Evolutionary conservation across 2,329 filamentous ascomycete genomes (phyloP).

Genomic region (Cadophora luteo-olivacea): DNA sequence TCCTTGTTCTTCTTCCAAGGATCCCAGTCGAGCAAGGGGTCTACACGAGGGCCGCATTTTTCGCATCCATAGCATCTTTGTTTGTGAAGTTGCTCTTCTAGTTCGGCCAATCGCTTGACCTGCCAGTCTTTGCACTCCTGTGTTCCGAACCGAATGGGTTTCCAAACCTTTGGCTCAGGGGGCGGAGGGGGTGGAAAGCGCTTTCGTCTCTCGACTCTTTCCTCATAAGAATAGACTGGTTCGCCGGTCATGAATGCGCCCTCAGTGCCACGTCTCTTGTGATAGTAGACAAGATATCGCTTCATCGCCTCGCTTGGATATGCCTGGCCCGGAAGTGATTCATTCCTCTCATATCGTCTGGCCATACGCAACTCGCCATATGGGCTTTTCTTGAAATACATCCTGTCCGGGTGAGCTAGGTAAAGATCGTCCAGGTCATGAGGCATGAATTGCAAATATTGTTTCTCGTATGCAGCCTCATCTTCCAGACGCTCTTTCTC

Average conservation of each 20-base stretch:
- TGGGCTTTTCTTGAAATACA: not conserved
- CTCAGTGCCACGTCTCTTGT: not conserved
- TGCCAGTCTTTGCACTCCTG: not conserved
- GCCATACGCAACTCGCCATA: not conserved
- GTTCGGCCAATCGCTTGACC: not conserved
- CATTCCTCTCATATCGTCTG: not conserved
- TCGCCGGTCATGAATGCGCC: not conserved
- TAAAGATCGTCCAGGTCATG: not conserved
- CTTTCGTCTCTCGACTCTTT: not conserved
- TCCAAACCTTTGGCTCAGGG: not conserved
- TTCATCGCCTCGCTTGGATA: not conserved
- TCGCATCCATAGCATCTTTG: not conserved
- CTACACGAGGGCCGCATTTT: not conserved
- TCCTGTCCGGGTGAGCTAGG: not conserved
- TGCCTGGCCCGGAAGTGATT: not conserved
- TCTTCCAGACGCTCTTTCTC: not conserved
- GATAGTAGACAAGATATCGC: not conserved
- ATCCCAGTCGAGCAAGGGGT: too few relatives aligned
- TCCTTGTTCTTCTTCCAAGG: not conserved
- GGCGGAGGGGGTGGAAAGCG: not conserved
- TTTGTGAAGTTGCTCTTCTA: not conserved
- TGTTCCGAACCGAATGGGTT: not conserved
- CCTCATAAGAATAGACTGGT: not conserved
- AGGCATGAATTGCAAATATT: not conserved
- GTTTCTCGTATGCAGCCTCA: not conserved